Conservation (phyloP, 2,329 filamentous ascomycete genomes). For the Cladosporium sp. region DNA sequence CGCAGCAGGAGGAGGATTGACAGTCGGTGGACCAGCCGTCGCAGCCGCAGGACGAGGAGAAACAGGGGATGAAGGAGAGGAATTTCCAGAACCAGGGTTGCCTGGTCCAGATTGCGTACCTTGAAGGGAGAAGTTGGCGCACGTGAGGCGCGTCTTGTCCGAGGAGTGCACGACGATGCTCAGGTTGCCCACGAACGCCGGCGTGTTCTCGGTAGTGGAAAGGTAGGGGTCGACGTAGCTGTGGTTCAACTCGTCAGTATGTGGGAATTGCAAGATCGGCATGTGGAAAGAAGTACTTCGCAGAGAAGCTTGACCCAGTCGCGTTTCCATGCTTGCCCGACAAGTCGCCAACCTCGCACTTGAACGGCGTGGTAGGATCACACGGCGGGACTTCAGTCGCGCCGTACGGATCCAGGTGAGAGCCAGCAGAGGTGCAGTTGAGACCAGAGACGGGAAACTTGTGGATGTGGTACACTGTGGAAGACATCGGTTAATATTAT, state of each 20-base stretch:
- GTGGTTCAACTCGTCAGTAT: neutral
- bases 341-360: slow-evolving; percentile 44
- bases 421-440: slow-evolving; percentile 41
- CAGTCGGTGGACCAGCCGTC: slow-evolving; percentile 9
- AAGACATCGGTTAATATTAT: neutral
- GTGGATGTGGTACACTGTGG: slow-evolving; percentile 44
- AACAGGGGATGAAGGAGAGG: neutral
- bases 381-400: slow-evolving; percentile 37
- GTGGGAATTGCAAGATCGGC: no score
- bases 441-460: slow-evolving; percentile 38
- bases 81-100: slow-evolving; percentile 1
- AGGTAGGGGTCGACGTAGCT: slow-evolving; percentile 50
- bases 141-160: slow-evolving; percentile 52
- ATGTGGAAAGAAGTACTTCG: slow-evolving; percentile 24
- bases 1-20: neutral
- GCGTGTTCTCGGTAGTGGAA: slow-evolving; percentile 37
- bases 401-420: slow-evolving; percentile 41
- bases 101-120: slow-evolving; percentile 14
- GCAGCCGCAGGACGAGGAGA: neutral
- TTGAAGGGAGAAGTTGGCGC: slow-evolving; percentile 49
- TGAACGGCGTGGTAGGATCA: slow-evolving; percentile 33
- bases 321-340: slow-evolving; percentile 44
- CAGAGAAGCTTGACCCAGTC: slow-evolving; percentile 27
- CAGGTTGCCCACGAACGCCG: slow-evolving; percentile 51
- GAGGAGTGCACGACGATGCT: slow-evolving; percentile 52